These are phyloP conservation scores for Eutrema japonicum DNA, from an alignment of 345 rosid genomes.

Conservation along the genomic window DNA sequence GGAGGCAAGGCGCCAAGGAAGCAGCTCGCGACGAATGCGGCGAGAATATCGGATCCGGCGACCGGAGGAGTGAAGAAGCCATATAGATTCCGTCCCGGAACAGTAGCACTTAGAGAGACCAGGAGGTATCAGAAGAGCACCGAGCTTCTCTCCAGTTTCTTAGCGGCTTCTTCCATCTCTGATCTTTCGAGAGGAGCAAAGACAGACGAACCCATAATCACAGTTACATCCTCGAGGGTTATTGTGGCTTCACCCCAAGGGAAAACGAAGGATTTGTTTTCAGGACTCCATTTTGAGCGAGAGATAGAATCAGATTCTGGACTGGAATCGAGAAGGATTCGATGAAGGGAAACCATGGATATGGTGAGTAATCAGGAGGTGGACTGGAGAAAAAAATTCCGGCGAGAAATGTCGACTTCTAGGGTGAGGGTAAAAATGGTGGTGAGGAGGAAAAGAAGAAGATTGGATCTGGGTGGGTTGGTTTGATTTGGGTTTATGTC, in stretches of 20 bases:
- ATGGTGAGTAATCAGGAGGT: too few relatives aligned
- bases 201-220: conserved; percentile 50
- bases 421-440: too few relatives aligned
- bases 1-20: too few relatives aligned
- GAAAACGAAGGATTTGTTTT: conserved; percentile 53
- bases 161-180: conserved; percentile 3
- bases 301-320: conserved; percentile 37
- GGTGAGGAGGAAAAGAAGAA: too few relatives aligned
- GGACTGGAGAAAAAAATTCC: too few relatives aligned
- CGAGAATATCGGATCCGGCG: conserved; percentile 2
- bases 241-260: conserved; percentile 70
- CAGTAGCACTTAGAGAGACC: conserved; percentile 59
- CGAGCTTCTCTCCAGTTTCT: conserved; percentile 13
- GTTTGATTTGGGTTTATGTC: too few relatives aligned
- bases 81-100: conserved; percentile 65
- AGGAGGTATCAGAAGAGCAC: conserved; percentile 5
- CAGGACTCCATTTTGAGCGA: conserved; percentile 57
- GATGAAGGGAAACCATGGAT: too few relatives aligned
- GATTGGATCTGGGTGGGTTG: too few relatives aligned
- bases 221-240: conserved; percentile 54
- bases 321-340: too few relatives aligned
- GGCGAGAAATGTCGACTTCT: too few relatives aligned
- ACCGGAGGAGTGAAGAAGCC: conserved; percentile 73
- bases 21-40: conserved; percentile 49
- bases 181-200: conserved; percentile 25